Conservation (phyloP, 192 early-diverging fungal species). For the Entomortierella lignicola region DNA sequence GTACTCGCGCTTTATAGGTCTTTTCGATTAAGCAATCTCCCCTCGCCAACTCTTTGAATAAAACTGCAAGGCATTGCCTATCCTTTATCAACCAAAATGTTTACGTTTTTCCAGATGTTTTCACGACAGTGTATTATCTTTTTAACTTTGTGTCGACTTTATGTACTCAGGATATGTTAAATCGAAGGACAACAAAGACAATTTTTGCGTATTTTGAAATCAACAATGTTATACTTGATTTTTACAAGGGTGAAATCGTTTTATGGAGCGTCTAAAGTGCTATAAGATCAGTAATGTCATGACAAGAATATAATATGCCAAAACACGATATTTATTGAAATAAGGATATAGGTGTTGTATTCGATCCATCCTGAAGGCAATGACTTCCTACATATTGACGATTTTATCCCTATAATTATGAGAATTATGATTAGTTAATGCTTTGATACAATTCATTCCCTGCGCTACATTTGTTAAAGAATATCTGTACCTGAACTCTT, state of each 20-base stretch:
- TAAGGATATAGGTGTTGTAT: not conserved
- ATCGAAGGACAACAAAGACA: too few relatives aligned
- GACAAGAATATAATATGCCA: too few relatives aligned
- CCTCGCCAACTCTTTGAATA: slow-evolving; percentile 30
- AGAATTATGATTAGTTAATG: not conserved
- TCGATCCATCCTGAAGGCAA: not conserved
- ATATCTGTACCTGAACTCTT: slow-evolving; percentile 70
- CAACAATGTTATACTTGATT: too few relatives aligned
- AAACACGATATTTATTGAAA: too few relatives aligned
- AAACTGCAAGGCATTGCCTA: slow-evolving; percentile 18
- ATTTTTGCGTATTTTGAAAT: too few relatives aligned
- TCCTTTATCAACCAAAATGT: slow-evolving; percentile 5
- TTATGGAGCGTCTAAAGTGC: too few relatives aligned
- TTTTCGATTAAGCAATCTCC: slow-evolving; percentile 64
- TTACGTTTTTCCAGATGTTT: not conserved
- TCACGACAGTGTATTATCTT: not conserved
- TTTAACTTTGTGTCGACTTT: not conserved
- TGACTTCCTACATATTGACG: slow-evolving; percentile 63
- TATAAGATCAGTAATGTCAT: too few relatives aligned
- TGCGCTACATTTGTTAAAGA: not conserved
- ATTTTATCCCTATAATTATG: slow-evolving; percentile 60
- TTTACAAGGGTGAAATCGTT: too few relatives aligned
- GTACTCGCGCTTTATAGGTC: slow-evolving; percentile 57
- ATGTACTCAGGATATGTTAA: slow-evolving; percentile 1
- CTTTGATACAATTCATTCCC: not conserved